Evolutionary conservation across 1,284 basidiomycete species (phyloP).

Genomic region (Porphyrellus sp.): DNA sequence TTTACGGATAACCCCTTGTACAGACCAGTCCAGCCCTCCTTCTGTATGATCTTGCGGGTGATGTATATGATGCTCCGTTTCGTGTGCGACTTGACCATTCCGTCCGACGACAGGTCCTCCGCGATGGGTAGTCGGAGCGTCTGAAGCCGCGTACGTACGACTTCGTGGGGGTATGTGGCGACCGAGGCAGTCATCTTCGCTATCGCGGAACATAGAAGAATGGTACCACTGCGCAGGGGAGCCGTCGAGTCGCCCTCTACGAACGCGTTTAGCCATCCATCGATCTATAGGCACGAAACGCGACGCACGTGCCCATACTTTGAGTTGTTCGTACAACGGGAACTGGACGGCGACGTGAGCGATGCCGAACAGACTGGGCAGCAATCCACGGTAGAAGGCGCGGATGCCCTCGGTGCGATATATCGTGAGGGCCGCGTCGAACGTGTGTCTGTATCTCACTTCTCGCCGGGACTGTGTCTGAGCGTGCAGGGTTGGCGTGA

Average conservation of each 20-base stretch:
- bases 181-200: slow-evolving; percentile 94
- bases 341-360: slow-evolving; percentile 93
- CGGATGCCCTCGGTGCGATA: slow-evolving; percentile 79
- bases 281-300: neutral
- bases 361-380: slow-evolving; percentile 88
- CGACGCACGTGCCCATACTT: slow-evolving; percentile 75
- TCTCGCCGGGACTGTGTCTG: slow-evolving; percentile 78
- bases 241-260: slow-evolving; percentile 53
- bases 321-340: slow-evolving; percentile 91
- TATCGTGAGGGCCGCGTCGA: slow-evolving; percentile 84
- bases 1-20: slow-evolving; percentile 92
- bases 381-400: slow-evolving; percentile 89
- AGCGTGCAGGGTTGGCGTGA: slow-evolving; percentile 5
- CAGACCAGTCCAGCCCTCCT: slow-evolving; percentile 84
- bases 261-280: slow-evolving; percentile 6
- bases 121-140: slow-evolving; percentile 68
- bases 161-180: slow-evolving; percentile 94
- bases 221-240: slow-evolving; percentile 64
- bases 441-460: slow-evolving; percentile 78
- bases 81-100: slow-evolving; percentile 50
- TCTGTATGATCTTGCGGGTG: slow-evolving; percentile 65
- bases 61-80: slow-evolving; percentile 70
- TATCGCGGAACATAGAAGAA: slow-evolving; percentile 82
- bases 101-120: slow-evolving; percentile 53
- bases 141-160: slow-evolving; percentile 88